phyloP scores from a whole-genome alignment of 106 monocot species.

The Gastrodia elata region DNA sequence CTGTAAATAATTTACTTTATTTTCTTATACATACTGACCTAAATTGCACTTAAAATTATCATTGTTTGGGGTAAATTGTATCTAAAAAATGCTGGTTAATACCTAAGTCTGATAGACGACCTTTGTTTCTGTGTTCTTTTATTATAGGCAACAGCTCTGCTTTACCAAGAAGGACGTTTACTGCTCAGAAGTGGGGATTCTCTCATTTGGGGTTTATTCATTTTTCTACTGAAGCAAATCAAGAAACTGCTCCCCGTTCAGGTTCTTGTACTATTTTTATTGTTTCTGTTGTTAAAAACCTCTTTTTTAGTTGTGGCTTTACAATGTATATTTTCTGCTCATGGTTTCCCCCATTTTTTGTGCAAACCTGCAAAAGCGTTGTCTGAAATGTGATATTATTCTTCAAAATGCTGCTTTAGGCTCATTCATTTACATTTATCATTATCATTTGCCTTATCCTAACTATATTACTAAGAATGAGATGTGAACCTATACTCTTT shows the following conservation, averaged over 20 bases:
- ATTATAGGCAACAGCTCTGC: neutral
- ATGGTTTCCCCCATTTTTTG: neutral
- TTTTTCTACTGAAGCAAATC: constrained; percentile 2
- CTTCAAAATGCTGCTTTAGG: neutral
- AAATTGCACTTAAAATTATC: neutral
- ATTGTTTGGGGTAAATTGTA: neutral
- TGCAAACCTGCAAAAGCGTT: neutral
- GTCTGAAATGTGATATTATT: neutral
- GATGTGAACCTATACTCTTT: neutral
- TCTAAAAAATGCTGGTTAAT: neutral
- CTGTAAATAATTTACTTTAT: neutral
- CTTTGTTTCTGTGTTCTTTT: neutral
- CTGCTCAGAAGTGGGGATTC: neutral
- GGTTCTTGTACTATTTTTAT: constrained; percentile 1
- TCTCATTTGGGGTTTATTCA: neutral
- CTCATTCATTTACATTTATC: neutral
- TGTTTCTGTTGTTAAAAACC: neutral
- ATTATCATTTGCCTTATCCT: neutral
- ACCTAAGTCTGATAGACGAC: neutral
- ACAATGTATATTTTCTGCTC: neutral
- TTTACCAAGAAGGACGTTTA: neutral
- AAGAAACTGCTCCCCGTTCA: constrained; percentile 4
- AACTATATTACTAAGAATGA: neutral
- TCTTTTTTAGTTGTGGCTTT: neutral
- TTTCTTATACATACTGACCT: neutral